phyloP scores from a whole-genome alignment of 1,284 basidiomycete species.

The Lentinus polychrous region DNA sequence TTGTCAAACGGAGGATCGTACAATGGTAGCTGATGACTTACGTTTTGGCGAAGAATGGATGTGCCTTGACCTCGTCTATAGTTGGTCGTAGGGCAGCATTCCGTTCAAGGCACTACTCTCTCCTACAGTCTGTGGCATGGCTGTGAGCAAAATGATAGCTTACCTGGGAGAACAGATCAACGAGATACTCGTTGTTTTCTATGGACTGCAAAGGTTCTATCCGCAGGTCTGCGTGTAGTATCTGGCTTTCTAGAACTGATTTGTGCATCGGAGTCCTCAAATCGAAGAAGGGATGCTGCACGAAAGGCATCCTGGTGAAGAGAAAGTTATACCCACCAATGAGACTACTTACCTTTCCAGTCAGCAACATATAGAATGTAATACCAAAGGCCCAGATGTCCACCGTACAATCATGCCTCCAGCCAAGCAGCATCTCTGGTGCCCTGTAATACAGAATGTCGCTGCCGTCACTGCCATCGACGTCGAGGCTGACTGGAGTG shows the following conservation, averaged over 20 bases:
- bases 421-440: constrained; percentile 68
- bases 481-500: background rate
- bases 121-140: background rate
- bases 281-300: constrained; percentile 4
- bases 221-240: background rate
- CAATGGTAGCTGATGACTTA: background rate
- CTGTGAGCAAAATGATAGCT: background rate
- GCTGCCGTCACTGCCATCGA: background rate
- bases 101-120: constrained; percentile 4
- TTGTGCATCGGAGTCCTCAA: background rate
- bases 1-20: background rate
- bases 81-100: constrained; percentile 1
- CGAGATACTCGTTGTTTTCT: background rate
- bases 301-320: background rate
- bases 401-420: constrained; percentile 65
- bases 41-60: constrained; percentile 1
- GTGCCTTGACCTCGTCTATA: background rate
- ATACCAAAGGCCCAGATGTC: constrained; percentile 83
- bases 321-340: background rate
- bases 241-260: background rate
- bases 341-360: constrained; percentile 39
- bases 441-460: background rate
- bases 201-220: background rate
- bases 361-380: constrained; percentile 65
- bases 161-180: background rate